Evolutionary conservation across 257 asterid genomes (phyloP).

Genomic region (Salvia rosmarinus): DNA sequence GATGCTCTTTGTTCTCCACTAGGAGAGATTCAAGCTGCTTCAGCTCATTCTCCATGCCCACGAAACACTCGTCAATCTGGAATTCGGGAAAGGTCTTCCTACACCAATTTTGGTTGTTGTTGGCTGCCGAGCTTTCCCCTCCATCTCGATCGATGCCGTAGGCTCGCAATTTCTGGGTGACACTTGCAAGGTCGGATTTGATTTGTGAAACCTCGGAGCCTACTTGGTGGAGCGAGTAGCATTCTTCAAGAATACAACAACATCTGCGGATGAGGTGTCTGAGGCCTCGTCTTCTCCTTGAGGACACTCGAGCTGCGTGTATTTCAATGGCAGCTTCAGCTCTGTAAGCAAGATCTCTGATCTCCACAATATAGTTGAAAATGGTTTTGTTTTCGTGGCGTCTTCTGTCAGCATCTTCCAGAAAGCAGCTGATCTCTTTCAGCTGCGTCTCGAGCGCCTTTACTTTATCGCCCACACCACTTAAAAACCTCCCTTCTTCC

Average conservation of each 20-base stretch:
- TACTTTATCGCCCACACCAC: neutral
- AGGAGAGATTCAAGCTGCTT: neutral
- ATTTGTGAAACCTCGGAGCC: neutral
- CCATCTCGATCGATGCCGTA: neutral
- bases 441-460: neutral
- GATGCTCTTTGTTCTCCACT: neutral
- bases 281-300: neutral
- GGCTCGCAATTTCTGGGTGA: neutral
- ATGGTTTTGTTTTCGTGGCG: neutral
- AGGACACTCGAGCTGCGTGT: neutral
- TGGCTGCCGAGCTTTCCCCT: neutral
- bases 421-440: neutral
- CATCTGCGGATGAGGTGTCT: too few relatives aligned
- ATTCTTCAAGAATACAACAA: neutral
- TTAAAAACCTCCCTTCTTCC: neutral
- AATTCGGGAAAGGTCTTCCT: neutral
- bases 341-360: neutral
- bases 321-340: slow-evolving; percentile 8
- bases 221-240: neutral
- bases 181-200: neutral
- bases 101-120: neutral
- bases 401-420: neutral
- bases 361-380: neutral
- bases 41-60: neutral
- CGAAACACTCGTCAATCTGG: slow-evolving; percentile 2